Percentiles rank a stretch among this genome's conserved stretches.
Conservation (phyloP, 1,139 yeast genomes). For the Saccharomycopsis crataegensis region DNA sequence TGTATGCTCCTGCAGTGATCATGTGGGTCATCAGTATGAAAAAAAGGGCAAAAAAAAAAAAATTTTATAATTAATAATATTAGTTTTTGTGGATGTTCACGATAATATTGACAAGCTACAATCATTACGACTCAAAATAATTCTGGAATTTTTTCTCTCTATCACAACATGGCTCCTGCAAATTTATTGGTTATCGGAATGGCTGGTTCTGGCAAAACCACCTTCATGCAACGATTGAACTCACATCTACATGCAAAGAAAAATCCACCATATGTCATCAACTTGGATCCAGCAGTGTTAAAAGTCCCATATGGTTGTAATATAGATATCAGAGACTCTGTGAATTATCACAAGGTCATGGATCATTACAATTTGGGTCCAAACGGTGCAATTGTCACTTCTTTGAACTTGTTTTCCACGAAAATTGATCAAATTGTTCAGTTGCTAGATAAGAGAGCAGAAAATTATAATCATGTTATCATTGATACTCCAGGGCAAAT, state of each 20-base stretch:
- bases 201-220: constrained; percentile 79
- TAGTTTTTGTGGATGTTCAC: neutral
- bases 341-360: constrained; percentile 94
- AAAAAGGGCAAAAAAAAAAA: neutral
- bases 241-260: constrained; percentile 72
- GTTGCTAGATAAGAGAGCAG: constrained; percentile 74
- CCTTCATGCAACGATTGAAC: constrained; percentile 91
- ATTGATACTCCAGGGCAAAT: constrained; percentile 99
- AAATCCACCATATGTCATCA: constrained; percentile 75
- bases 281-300: constrained; percentile 93
- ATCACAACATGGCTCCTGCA: constrained; percentile 28
- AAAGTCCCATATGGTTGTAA: constrained; percentile 90
- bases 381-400: constrained; percentile 96
- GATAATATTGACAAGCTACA: neutral
- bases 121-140: neutral
- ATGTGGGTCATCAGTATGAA: neutral
- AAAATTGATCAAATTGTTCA: constrained; percentile 92
- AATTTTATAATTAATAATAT: neutral
- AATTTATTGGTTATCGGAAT: constrained; percentile 30
- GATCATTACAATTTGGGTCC: constrained; percentile 90
- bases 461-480: constrained; percentile 60
- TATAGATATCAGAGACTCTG: constrained; percentile 93
- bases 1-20: too few relatives aligned
- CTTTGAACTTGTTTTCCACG: constrained; percentile 84
- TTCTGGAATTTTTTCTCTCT: neutral